phyloP scores from a whole-genome alignment of 2,329 filamentous ascomycete species.

The Cladosporium sp. region DNA sequence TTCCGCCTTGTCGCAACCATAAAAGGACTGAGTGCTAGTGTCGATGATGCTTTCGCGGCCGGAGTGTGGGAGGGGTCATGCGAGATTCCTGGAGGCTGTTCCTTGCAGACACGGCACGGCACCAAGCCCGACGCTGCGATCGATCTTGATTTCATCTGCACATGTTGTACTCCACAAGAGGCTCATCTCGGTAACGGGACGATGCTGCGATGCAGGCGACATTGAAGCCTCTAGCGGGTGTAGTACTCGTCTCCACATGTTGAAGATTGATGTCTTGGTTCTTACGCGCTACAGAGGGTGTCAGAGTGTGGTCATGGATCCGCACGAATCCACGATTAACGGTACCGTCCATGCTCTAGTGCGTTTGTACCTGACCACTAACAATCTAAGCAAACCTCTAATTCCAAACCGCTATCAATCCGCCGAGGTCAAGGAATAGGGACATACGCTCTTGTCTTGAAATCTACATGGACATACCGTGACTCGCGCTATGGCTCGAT shows the following conservation, averaged over 20 bases:
- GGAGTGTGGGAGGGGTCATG: conserved; percentile 10
- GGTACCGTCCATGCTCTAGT: background rate
- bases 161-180: background rate
- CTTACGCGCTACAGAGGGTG: background rate
- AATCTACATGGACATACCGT: too few relatives aligned
- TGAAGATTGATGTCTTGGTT: background rate
- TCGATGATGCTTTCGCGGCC: conserved; percentile 8
- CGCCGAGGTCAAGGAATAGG: background rate
- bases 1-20: background rate
- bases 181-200: background rate
- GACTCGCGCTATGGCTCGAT: too few relatives aligned
- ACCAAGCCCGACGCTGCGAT: background rate
- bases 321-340: too few relatives aligned
- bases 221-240: background rate
- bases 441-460: too few relatives aligned
- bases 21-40: background rate
- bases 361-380: background rate
- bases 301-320: background rate
- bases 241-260: background rate
- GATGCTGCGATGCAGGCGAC: background rate
- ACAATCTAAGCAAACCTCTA: too few relatives aligned
- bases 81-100: conserved; percentile 1
- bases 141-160: conserved; percentile 8
- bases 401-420: background rate
- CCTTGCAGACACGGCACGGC: conserved; percentile 12